These are phyloP conservation scores for Rubia peregrina DNA, from an alignment of 305 asterid genomes.

Conservation along the genomic window DNA sequence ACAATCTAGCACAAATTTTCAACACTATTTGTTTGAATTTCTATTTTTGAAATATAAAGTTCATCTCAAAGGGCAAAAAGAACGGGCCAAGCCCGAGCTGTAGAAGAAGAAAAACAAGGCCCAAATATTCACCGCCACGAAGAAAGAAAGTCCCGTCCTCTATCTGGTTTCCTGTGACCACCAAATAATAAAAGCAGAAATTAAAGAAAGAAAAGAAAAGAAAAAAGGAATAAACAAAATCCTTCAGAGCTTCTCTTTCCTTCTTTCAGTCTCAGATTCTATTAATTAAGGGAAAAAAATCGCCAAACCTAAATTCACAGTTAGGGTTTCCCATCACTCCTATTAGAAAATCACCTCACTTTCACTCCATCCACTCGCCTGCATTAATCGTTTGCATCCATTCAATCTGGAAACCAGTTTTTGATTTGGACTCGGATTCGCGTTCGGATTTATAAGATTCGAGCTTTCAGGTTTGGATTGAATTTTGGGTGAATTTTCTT, in stretches of 20 bases:
- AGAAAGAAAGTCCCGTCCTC: not conserved
- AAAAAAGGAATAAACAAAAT: not conserved
- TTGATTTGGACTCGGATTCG: slow-evolving; percentile 17
- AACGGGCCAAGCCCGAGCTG: not conserved
- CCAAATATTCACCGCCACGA: not conserved
- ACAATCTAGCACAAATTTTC: too few relatives aligned
- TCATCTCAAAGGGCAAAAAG: too few relatives aligned
- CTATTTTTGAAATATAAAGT: too few relatives aligned
- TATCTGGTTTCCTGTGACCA: not conserved
- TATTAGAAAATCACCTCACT: not conserved
- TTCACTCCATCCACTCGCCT: not conserved
- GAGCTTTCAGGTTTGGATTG: slow-evolving; percentile 22
- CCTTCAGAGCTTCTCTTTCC: not conserved
- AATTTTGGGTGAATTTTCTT: slow-evolving; percentile 23
- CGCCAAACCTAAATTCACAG: slow-evolving; percentile 12
- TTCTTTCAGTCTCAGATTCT: not conserved
- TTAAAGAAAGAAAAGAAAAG: not conserved
- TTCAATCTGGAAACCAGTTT: slow-evolving; percentile 6
- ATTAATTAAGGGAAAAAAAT: slow-evolving; percentile 8
- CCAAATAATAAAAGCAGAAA: not conserved
- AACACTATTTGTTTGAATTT: too few relatives aligned
- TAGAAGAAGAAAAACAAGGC: not conserved
- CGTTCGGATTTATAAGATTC: slow-evolving; percentile 30
- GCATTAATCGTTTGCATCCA: not conserved
- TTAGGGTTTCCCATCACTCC: slow-evolving; percentile 30